Conservation (phyloP, 345 rosid genomes). For the Trapa bicornis region DNA sequence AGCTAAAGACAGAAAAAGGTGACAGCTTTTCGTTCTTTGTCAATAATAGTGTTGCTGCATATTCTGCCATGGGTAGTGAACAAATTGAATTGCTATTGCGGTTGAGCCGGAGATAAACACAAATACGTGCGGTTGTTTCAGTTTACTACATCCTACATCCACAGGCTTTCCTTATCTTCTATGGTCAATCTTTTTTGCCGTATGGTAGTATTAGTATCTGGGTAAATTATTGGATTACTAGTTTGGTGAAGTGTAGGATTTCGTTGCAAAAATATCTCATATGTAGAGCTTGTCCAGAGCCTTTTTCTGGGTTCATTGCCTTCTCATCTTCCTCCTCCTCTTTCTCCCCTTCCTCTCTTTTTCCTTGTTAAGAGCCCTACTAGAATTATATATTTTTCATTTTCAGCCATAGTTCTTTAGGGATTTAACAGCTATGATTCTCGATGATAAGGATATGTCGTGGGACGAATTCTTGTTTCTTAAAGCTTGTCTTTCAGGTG, state of each 20-base stretch:
- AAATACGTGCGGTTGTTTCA: neutral
- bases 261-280: neutral
- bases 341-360: neutral
- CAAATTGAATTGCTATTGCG: neutral
- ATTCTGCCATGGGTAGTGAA: neutral
- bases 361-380: neutral
- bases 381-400: neutral
- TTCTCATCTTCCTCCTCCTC: neutral
- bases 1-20: slow-evolving; percentile 8
- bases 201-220: neutral
- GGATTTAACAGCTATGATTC: neutral
- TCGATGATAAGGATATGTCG: neutral
- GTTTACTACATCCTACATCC: neutral
- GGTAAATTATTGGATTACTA: neutral
- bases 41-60: neutral
- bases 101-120: neutral
- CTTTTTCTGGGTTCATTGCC: neutral
- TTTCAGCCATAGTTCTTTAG: neutral
- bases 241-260: neutral
- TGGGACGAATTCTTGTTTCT: neutral
- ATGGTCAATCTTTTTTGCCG: neutral
- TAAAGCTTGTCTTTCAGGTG: neutral
- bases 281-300: neutral
- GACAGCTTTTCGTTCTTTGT: neutral
- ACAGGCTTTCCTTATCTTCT: too few relatives aligned